Conservation (phyloP, 768 basidiomycete genomes). For the Boletus rubescentipes region DNA sequence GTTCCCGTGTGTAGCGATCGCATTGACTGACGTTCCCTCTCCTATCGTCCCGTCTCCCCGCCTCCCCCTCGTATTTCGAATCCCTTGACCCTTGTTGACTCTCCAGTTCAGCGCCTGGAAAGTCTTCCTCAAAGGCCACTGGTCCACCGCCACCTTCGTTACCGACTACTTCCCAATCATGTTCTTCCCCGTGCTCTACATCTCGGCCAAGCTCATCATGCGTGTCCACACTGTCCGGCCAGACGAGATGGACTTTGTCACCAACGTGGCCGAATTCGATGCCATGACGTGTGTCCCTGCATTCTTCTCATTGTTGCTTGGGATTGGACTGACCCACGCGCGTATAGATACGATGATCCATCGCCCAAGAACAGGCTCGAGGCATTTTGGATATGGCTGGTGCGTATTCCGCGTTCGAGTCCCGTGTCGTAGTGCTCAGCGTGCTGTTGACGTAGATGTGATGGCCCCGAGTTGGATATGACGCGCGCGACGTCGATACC, state of each 20-base stretch:
- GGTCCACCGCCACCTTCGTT: slow-evolving; percentile 40
- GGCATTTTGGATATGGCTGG: slow-evolving; percentile 29
- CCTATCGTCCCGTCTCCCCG: too few relatives aligned
- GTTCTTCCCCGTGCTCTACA: slow-evolving; percentile 49
- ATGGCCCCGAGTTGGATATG: too few relatives aligned
- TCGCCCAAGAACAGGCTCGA: slow-evolving; percentile 22
- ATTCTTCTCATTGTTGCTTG: too few relatives aligned
- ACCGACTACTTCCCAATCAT: slow-evolving; percentile 43
- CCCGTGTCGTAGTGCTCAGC: too few relatives aligned
- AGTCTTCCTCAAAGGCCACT: slow-evolving; percentile 42
- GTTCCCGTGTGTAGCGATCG: too few relatives aligned
- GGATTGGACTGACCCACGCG: not conserved
- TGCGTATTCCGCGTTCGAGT: too few relatives aligned
- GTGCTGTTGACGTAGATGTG: too few relatives aligned
- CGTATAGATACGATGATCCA: slow-evolving; percentile 22
- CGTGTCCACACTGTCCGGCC: slow-evolving; percentile 3
- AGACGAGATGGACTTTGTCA: slow-evolving; percentile 26
- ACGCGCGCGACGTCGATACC: too few relatives aligned
- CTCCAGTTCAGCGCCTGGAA: too few relatives aligned
- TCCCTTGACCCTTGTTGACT: too few relatives aligned
- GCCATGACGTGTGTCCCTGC: slow-evolving; percentile 21
- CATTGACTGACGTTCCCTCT: too few relatives aligned
- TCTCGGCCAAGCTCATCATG: slow-evolving; percentile 27
- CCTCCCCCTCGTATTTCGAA: too few relatives aligned
- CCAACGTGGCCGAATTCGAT: slow-evolving; percentile 25